Evolutionary conservation across 306 rosid genomes (phyloP), one percentile per base, ranked within the genome.

Genomic region (Pterocarpus macrocarpus): DNA sequence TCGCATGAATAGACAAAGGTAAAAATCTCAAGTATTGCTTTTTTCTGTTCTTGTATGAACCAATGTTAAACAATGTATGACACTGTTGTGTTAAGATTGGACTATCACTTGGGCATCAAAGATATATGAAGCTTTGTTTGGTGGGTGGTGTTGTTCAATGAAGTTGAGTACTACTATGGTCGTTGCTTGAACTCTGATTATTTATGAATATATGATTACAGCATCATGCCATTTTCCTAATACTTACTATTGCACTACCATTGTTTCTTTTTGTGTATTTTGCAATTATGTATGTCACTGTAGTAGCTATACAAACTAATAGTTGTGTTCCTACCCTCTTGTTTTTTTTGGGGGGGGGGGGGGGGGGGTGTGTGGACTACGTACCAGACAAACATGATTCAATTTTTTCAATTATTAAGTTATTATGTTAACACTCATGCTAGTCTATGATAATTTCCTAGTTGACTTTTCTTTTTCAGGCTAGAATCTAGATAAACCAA

Each of bases 1-100:
- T 88, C 97, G 95, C 73, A 90, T 95, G 99, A 95, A 93, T 84
- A 82, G 75, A 86, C 55, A 93, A 91, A 87, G 97, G 99, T 93
- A 67, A 72, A 50, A 57, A 7, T 33, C 57, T 68, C 8, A 33
- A n/a, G 13, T 65, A 9, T 32, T 71, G 59, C 2, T 64, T 39
- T 71, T 15, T 53, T 71, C 4, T 8, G 56, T 12, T 50, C 12
- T 50, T 50, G 58, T 55, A n/a, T 55, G 61, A 5, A 5, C 28
- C 5, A 4, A 15, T 52, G 22, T 13, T 52, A 5, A 5, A 44
- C 49, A 44, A 8, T 8, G 5, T 44, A 44, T 44, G 49, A 44
- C 10, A 44, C 28, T 22, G n/a, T n/a, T 22, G 2, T 47, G 44
- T 8, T 62, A 53, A 30, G 10, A 14, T 33, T 50, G 38, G 53